Evolutionary conservation across 2,329 filamentous ascomycete genomes (phyloP), one percentile per base, ranked within the genome.

Genomic region (Calonectria hawksworthii): DNA sequence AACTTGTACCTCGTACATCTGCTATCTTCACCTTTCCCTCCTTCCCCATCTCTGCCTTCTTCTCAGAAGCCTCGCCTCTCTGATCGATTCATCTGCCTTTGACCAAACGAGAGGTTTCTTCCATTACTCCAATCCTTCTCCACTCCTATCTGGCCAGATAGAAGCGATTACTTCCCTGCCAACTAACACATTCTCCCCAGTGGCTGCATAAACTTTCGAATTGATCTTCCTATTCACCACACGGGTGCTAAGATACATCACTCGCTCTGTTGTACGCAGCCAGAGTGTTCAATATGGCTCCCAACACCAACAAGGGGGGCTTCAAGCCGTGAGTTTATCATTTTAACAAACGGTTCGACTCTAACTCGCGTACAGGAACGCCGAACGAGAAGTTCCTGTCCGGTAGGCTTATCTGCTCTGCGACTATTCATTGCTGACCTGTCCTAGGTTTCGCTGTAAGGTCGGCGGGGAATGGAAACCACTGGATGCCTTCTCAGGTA

Each of bases 401-500:
- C 68, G 73, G 80, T 81, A 66, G 72, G 32, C 26, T 11, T 0
- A n/a, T 6, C 2, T 41, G 23, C 2, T 8, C 21, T 14, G 21
- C 23, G 6, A 26, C n/a, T 2, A 1, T 18, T 13, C 32, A 44
- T n/a, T 56, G 13, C 65, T 76, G 41, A 79, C 21, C 21, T 36
- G 36, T 28, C 23, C 14, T 52, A 85, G 84, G 41, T 85, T 80
- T 66, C 80, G 83, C 26, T 86, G 85, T 79, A 81, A 83, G 36
- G 75, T 82, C 23, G 85, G 85, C 4, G 79, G 81, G n/a, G 85
- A 86, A 70, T 86, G 82, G 83, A 84, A 83, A 63, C 68, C 80
- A 0, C 67, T 83, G 3, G 63, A 75, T 4, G 75, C 74, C 4
- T 87, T 86, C 71, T 86, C 84, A 7, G 79, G 78, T 8, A 82